phyloP scores from a whole-genome alignment of 2,329 filamentous ascomycete species.

The Knufia fluminis region DNA sequence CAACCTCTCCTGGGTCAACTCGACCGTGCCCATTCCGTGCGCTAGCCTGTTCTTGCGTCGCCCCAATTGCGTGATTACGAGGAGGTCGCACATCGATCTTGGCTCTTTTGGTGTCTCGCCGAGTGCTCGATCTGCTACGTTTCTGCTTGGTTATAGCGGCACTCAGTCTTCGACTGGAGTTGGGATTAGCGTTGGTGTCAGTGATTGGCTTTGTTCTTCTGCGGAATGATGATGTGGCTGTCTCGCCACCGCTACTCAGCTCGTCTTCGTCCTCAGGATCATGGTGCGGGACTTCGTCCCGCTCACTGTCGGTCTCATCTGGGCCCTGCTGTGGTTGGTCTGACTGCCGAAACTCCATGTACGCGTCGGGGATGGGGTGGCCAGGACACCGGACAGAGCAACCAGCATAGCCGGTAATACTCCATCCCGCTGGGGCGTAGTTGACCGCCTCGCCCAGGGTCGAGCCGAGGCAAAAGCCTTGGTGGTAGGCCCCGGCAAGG shows the following conservation, averaged over 20 bases:
- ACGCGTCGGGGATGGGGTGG: too few species aligned
- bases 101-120: background rate
- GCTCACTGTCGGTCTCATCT: too few species aligned
- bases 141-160: background rate
- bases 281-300: background rate
- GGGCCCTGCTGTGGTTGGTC: too few species aligned
- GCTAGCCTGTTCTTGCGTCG: background rate
- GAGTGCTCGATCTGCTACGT: background rate
- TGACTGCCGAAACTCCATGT: too few species aligned
- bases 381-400: too few species aligned
- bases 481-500: too few species aligned
- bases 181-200: background rate
- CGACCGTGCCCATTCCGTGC: background rate
- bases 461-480: too few species aligned
- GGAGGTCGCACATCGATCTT: slow-evolving; percentile 1
- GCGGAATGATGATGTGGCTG: background rate
- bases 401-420: too few species aligned
- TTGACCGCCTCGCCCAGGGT: too few species aligned
- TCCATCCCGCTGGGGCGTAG: too few species aligned
- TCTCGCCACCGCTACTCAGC: background rate
- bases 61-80: background rate
- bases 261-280: background rate
- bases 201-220: background rate
- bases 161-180: background rate
- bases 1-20: background rate